Base-by-base conservation (phyloP, 2,329 filamentous ascomycete species). In the Alternaria triticina region DNA sequence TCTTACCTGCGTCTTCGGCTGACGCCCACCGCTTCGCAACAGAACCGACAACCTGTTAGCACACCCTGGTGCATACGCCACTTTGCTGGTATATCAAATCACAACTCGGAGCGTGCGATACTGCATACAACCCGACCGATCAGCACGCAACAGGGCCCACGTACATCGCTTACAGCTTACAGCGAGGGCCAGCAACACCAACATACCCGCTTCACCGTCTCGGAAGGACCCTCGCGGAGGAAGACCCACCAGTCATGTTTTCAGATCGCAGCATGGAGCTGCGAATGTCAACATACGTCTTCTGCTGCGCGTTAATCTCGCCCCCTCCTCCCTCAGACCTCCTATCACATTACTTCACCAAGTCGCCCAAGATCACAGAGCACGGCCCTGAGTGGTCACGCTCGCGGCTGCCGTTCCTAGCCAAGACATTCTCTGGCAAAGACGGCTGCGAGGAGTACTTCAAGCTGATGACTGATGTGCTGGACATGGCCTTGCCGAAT, bases 371-470 rank as follows among this genome's bases (percentile, higher is more conserved):
- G 17, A 83, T 83, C 61, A 78, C 77, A 3, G 82, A 83, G 70
- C 80, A 83, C 64, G 82, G 81, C 2, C 81, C 82, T 5, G 45
- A 64, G 43, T 82, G 78, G 79, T 72, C 80, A 12, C 71, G 54
- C 27, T 57, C 72, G 4, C 75, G 74, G 5, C 74, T 83, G 1
- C 81, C 80, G 3, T 83, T 82, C 65, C 70, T 83, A 1, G 77
- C 74, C 15, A 76, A 77, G 49, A 79, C 77, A 0, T 83, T 82
- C 58, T 62, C 50, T 12, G 76, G 76, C 15, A 61, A 57, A 20
- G 64, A 73, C 3, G 77, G 66, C 1, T 83, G 82, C 59, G 74
- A 77, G 45, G 71, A 77, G 45, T 83, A 83, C 62, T 83, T 83
- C 67, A 57, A 59, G 11, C 27, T 80, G 4, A 69, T 83, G 52